A percentile compares a stretch with the other conserved stretches of the same genome.
Evolutionary conservation across 2,329 filamentous ascomycete species (phyloP).

Genomic region (Sarocladium brachiariae): DNA sequence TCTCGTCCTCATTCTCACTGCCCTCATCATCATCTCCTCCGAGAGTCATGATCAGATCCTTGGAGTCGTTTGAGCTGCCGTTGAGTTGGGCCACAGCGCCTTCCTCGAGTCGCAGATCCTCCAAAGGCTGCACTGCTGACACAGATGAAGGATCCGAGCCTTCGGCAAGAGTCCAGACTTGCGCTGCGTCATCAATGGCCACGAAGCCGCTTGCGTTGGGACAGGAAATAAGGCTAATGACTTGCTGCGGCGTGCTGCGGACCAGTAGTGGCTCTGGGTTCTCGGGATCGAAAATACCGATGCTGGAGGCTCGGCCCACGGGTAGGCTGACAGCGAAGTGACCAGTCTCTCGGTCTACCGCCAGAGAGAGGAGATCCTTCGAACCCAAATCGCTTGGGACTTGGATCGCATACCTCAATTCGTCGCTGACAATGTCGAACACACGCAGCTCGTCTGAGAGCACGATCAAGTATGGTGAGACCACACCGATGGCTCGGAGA

Average conservation of each 20-base stretch:
- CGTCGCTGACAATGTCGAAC: constrained; percentile 78
- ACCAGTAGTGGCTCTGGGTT: constrained; percentile 52
- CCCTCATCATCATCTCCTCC: constrained; percentile 30
- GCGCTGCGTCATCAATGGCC: constrained; percentile 67
- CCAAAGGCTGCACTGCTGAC: constrained; percentile 47
- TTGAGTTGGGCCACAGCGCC: constrained; percentile 18
- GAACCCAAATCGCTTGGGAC: constrained; percentile 37
- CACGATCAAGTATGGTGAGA: constrained; percentile 68
- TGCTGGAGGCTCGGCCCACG: constrained; percentile 38
- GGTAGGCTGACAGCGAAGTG: constrained; percentile 59
- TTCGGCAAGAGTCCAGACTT: constrained; percentile 58
- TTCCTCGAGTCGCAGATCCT: constrained; percentile 42
- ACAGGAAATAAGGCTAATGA: constrained; percentile 61
- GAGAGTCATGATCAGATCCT: constrained; percentile 8
- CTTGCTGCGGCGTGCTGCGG: constrained; percentile 47
- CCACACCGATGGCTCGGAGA: constrained; percentile 61
- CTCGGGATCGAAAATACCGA: constrained; percentile 62
- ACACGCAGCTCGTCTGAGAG: constrained; percentile 68
- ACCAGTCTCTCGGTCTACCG: constrained; percentile 60
- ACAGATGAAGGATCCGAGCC: constrained; percentile 48
- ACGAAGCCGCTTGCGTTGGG: constrained; percentile 64
- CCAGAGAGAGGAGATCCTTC: constrained; percentile 54
- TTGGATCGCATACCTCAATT: constrained; percentile 59
- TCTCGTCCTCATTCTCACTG: constrained; percentile 38
- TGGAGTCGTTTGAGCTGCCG: constrained; percentile 15